Evolutionary conservation across 2,329 filamentous ascomycete genomes (phyloP).

Genomic region (Paecilomyces fulvus): DNA sequence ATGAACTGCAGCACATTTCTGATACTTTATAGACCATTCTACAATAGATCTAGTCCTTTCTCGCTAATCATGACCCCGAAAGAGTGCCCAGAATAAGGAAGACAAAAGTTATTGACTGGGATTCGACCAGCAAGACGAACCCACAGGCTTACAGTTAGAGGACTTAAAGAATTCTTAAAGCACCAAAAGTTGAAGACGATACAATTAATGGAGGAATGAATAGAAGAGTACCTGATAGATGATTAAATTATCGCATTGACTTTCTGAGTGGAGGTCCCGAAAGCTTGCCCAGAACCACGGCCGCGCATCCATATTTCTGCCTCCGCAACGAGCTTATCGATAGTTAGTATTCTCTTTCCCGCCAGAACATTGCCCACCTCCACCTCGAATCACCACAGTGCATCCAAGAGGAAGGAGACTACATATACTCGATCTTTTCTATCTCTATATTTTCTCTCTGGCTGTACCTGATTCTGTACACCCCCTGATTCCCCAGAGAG

Average conservation of each 20-base stretch:
- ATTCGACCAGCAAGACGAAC: no score
- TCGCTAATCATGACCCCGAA: no score
- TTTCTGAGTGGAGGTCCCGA: neutral
- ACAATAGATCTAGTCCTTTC: no score
- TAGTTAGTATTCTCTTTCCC: conserved; percentile 1
- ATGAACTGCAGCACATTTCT: no score
- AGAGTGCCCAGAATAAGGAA: no score
- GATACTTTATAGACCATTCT: no score
- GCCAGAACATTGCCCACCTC: conserved; percentile 2
- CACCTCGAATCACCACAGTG: conserved; percentile 4
- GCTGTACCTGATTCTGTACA: neutral
- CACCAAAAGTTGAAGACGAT: no score
- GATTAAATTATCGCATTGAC: neutral
- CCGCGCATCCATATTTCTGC: neutral
- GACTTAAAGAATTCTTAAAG: no score
- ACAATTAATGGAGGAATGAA: neutral
- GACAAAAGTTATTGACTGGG: no score
- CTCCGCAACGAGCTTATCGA: conserved; percentile 3
- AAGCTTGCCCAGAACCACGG: neutral
- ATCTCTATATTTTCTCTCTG: neutral
- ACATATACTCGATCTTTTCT: neutral
- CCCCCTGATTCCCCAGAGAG: neutral
- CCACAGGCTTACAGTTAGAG: no score
- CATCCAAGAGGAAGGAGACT: neutral
- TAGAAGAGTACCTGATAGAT: neutral